Conservation (phyloP, 345 rosid genomes). For the Murraya koenigii region DNA sequence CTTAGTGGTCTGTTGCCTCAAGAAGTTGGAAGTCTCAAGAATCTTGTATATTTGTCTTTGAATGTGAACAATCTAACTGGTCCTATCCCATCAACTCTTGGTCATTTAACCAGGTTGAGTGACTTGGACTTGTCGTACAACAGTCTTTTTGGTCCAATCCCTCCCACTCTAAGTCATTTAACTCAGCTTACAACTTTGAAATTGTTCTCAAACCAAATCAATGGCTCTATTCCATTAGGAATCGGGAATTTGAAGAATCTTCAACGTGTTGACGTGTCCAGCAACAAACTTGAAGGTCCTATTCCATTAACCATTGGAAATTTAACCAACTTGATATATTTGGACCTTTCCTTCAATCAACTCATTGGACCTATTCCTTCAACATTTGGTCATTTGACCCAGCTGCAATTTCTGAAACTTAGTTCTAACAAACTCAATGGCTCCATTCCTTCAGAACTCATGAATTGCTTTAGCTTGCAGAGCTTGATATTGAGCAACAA, state of each 20-base stretch:
- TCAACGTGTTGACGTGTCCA: background rate
- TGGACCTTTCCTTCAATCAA: background rate
- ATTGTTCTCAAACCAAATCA: background rate
- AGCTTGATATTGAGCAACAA: background rate
- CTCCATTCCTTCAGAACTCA: background rate
- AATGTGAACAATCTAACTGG: background rate
- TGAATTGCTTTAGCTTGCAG: background rate
- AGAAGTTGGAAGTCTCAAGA: background rate
- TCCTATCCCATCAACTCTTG: conserved; percentile 1
- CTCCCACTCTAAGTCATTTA: background rate
- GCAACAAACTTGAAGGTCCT: background rate
- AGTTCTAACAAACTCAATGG: background rate
- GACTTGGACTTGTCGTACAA: background rate
- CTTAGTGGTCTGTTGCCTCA: background rate
- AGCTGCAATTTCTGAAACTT: background rate
- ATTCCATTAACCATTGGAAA: background rate
- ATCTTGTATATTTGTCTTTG: background rate
- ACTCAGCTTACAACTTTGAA: background rate
- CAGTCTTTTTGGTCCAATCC: background rate
- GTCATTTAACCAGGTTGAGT: background rate
- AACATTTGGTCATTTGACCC: background rate
- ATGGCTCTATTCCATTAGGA: background rate
- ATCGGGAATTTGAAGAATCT: background rate
- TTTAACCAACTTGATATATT: background rate
- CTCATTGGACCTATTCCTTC: background rate